Evolutionary conservation across 768 basidiomycete genomes (phyloP).

Genomic region (Russula foetens): DNA sequence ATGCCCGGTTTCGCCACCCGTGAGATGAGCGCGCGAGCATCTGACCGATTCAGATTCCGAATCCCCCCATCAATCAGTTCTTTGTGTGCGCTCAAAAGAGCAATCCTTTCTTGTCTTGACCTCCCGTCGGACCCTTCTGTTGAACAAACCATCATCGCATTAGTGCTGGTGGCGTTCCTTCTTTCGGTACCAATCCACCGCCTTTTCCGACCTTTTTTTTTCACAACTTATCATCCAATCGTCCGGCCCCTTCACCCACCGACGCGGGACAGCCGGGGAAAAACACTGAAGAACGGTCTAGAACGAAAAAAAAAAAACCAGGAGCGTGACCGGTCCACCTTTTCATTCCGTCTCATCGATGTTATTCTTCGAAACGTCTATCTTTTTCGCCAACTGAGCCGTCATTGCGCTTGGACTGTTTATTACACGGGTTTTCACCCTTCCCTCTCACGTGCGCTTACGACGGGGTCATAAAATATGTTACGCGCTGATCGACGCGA

Average conservation of each 20-base stretch:
- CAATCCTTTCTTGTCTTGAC: background rate
- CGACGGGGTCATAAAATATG: background rate
- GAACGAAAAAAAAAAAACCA: background rate
- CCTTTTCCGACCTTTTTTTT: background rate
- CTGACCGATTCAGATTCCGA: background rate
- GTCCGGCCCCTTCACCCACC: background rate
- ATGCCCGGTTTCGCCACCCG: background rate
- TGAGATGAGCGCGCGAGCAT: background rate
- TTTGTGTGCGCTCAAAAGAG: background rate
- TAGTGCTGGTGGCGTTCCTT: background rate
- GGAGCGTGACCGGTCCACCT: background rate
- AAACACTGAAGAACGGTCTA: background rate
- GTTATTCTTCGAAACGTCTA: no score
- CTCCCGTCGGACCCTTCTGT: background rate
- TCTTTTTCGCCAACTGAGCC: background rate
- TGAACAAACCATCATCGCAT: background rate
- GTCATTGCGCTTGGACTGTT: background rate
- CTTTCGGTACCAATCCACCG: background rate
- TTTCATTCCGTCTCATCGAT: background rate
- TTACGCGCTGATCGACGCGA: conserved; percentile 9
- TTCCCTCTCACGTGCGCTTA: background rate
- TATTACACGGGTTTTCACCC: no score
- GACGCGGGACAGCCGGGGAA: background rate
- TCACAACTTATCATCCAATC: background rate
- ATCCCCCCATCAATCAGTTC: background rate